Conservation (phyloP, 108 stramenopile species). For the Cyclotella choctawhatcheeana region DNA sequence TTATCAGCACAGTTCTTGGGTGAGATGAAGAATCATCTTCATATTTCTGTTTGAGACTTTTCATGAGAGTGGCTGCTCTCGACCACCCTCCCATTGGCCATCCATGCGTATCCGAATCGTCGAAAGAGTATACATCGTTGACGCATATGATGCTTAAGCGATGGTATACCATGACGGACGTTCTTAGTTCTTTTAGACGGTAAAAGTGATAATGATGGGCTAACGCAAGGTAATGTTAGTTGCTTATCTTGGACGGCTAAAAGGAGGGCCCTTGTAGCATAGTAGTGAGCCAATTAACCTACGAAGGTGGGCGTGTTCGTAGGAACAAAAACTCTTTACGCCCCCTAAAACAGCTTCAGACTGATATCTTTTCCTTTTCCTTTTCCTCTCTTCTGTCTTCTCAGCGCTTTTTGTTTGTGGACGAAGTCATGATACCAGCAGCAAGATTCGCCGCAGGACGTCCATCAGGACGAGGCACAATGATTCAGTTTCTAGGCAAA, state of each 20-base stretch:
- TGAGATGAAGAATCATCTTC: not conserved
- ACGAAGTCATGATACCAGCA: conserved; percentile 28
- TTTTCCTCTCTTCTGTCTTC: not conserved
- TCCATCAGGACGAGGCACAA: conserved; percentile 32
- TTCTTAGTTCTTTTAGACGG: no score
- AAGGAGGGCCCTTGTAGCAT: no score
- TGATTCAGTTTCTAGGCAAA: conserved; percentile 94
- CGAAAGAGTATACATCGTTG: conserved; percentile 55
- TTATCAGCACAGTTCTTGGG: conserved; percentile 21
- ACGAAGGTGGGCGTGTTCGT: no score
- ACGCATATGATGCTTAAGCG: conserved; percentile 45
- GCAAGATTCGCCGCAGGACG: conserved; percentile 27
- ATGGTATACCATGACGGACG: conserved; percentile 1
- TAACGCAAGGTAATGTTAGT: no score
- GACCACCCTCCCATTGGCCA: conserved; percentile 45
- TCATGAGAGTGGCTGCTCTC: conserved; percentile 48
- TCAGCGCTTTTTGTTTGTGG: no score
- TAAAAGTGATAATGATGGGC: no score
- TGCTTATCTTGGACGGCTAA: no score
- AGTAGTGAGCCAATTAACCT: no score
- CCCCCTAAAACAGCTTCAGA: no score
- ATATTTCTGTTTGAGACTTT: not conserved
- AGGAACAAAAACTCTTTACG: no score
- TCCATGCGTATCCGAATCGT: conserved; percentile 23
- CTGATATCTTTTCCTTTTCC: not conserved